Percentiles rank a stretch among this genome's conserved stretches.
phyloP scores from a whole-genome alignment of 768 basidiomycete species.

The Auriscalpium vulgare region DNA sequence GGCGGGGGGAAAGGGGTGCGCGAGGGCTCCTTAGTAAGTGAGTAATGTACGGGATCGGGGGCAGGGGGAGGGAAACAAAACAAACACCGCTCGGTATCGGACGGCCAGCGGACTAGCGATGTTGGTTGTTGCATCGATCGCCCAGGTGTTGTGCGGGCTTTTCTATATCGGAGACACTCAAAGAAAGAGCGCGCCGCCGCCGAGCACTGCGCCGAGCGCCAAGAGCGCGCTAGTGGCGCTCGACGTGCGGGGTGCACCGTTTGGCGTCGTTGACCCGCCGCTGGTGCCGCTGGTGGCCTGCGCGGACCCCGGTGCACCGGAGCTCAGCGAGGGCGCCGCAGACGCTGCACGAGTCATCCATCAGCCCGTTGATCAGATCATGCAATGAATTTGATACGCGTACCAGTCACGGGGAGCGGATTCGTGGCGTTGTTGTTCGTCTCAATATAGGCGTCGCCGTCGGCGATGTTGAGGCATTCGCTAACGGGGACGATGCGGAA shows the following conservation, averaged over 20 bases:
- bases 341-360: not conserved
- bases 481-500: constrained; percentile 71
- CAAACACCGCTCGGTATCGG: too few species aligned
- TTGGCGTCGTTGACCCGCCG: not conserved
- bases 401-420: constrained; percentile 32
- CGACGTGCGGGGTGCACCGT: not conserved
- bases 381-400: not conserved
- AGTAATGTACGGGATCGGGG: too few species aligned
- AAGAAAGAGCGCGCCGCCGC: not conserved
- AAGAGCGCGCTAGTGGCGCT: not conserved
- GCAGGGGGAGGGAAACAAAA: too few species aligned
- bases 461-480: constrained; percentile 49
- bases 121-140: too few species aligned
- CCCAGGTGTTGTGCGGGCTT: too few species aligned
- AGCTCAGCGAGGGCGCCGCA: constrained; percentile 18
- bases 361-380: not conserved
- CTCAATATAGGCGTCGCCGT: constrained; percentile 72
- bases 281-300: constrained; percentile 16
- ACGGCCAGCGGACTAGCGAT: too few species aligned
- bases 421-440: constrained; percentile 66
- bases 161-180: not conserved
- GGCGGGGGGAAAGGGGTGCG: too few species aligned
- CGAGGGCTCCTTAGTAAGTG: too few species aligned
- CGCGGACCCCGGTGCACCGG: constrained; percentile 27
- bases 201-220: not conserved